Evolutionary conservation across 1,139 yeast species (phyloP).

Genomic region (Nadsonia commutata): DNA sequence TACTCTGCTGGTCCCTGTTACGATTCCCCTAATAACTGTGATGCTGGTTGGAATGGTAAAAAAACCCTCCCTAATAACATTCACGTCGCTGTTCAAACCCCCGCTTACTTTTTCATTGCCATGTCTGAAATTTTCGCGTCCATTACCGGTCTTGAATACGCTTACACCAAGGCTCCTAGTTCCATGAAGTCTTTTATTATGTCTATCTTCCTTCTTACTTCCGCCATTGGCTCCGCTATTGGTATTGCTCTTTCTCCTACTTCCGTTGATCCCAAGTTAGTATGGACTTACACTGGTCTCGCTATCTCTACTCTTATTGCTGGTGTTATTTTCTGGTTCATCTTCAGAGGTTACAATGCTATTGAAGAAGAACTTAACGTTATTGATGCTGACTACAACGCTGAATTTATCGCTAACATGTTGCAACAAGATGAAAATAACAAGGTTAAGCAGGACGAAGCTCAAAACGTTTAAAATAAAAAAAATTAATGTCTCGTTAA

Average conservation of each 20-base stretch:
- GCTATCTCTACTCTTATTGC: slow-evolving; percentile 44
- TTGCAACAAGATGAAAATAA: slow-evolving; percentile 8
- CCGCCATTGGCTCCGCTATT: slow-evolving; percentile 54
- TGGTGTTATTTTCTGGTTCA: slow-evolving; percentile 48
- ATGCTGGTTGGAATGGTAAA: slow-evolving; percentile 21
- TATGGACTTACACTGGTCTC: slow-evolving; percentile 53
- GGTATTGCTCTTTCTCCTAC: slow-evolving; percentile 61
- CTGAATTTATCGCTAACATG: slow-evolving; percentile 17
- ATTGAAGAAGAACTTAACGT: slow-evolving; percentile 48
- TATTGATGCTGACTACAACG: slow-evolving; percentile 30
- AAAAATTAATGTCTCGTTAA: no score
- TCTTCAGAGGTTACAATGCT: slow-evolving; percentile 41
- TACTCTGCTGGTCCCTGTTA: slow-evolving; percentile 71
- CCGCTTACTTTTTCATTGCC: slow-evolving; percentile 49
- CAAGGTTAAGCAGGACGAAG: slow-evolving; percentile 1
- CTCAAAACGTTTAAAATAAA: slow-evolving; percentile 1
- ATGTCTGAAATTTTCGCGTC: slow-evolving; percentile 52
- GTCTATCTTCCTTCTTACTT: slow-evolving; percentile 45
- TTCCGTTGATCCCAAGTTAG: slow-evolving; percentile 51
- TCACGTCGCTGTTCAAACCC: slow-evolving; percentile 50
- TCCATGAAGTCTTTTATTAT: slow-evolving; percentile 53
- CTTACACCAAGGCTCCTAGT: slow-evolving; percentile 56
- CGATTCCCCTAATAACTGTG: slow-evolving; percentile 31
- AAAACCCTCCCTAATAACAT: slow-evolving; percentile 32
- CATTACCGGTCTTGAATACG: slow-evolving; percentile 53